phyloP scores from a whole-genome alignment of 106 monocot genomes.

The Apostasia shenzhenica region DNA sequence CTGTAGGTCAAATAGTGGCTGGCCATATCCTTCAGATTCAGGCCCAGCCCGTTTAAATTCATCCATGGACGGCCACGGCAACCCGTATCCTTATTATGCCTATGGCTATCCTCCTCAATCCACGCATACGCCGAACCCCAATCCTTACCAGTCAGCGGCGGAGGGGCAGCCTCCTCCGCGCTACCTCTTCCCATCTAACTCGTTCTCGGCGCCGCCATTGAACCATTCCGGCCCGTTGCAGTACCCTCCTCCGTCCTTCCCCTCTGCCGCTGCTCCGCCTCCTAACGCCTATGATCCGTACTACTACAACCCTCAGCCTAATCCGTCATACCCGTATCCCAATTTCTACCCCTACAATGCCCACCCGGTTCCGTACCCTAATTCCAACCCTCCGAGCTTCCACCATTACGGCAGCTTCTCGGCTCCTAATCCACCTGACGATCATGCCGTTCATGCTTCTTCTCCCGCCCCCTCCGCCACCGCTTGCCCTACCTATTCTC shows the following conservation, averaged over 20 bases:
- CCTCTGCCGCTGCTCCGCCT: slow-evolving; percentile 6
- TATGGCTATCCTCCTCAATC: slow-evolving; percentile 17
- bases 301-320: slow-evolving; percentile 8
- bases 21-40: too few species aligned
- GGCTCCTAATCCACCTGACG: background rate
- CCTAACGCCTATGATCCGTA: slow-evolving; percentile 4
- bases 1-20: too few species aligned
- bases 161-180: background rate
- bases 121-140: background rate
- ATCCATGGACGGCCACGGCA: slow-evolving; percentile 31
- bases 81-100: slow-evolving; percentile 17
- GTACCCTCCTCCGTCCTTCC: slow-evolving; percentile 12
- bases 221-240: slow-evolving; percentile 13
- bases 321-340: background rate
- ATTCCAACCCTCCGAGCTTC: slow-evolving; percentile 3
- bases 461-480: slow-evolving; percentile 1
- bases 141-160: background rate
- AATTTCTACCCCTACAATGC: slow-evolving; percentile 6
- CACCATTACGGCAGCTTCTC: slow-evolving; percentile 10
- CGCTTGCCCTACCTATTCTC: slow-evolving; percentile 4
- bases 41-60: too few species aligned
- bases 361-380: background rate
- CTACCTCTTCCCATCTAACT: slow-evolving; percentile 14
- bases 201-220: slow-evolving; percentile 2
- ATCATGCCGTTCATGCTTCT: background rate